These are phyloP conservation scores for Hypomontagnella monticulosa DNA, from an alignment of 495 filamentous ascomycete species.

Conservation along the genomic window DNA sequence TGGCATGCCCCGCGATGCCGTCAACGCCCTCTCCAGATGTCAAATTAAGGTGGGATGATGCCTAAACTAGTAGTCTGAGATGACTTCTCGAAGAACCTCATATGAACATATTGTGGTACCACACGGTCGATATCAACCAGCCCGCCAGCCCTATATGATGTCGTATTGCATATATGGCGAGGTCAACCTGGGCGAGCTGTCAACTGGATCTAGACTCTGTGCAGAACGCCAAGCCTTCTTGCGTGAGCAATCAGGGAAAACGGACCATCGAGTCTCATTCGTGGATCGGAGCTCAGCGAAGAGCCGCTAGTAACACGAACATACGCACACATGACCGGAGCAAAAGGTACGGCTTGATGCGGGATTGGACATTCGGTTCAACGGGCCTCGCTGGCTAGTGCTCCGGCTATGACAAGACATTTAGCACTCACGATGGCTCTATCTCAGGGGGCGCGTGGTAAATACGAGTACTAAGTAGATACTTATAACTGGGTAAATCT, in stretches of 20 bases:
- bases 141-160: conserved; percentile 32
- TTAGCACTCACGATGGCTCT: neutral
- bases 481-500: no score
- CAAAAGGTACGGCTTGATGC: conserved; percentile 14
- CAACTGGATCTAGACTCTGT: conserved; percentile 21
- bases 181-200: conserved; percentile 12
- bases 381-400: neutral
- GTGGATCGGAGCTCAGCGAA: conserved; percentile 37
- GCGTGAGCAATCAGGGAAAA: conserved; percentile 29
- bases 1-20: neutral
- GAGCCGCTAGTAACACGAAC: neutral
- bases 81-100: conserved; percentile 5
- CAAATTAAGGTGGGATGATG: conserved; percentile 1
- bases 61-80: neutral
- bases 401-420: neutral
- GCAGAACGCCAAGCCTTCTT: conserved; percentile 22
- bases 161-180: conserved; percentile 32
- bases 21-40: neutral
- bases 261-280: conserved; percentile 18
- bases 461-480: no score
- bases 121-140: conserved; percentile 4
- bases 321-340: conserved; percentile 8
- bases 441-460: neutral
- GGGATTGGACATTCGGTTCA: neutral
- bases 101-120: neutral